Base-by-base conservation (phyloP, 139 green algal species). In the Chlorella sp. region DNA sequence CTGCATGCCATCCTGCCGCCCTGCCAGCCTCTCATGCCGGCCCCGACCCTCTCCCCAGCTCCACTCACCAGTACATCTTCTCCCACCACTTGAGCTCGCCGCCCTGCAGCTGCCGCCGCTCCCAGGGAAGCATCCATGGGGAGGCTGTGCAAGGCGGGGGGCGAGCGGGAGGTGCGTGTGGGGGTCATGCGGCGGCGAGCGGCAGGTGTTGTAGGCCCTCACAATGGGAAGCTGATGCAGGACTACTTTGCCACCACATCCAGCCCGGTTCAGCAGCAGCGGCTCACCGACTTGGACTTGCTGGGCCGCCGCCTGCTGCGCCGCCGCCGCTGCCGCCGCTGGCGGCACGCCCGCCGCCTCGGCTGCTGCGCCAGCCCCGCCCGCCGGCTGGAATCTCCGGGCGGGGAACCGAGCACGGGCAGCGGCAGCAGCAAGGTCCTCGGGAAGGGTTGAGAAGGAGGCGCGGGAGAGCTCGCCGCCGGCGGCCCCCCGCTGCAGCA, bases 11-110 rank as follows among this genome's bases (percentile, higher is more conserved):
- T n/a, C n/a, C n/a, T n/a, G n/a, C n/a, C n/a, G n/a, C n/a, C n/a
- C n/a, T n/a, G n/a, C n/a, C n/a, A n/a, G n/a, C n/a, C n/a, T n/a
- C n/a, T n/a, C n/a, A n/a, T 55, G 44, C 44, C 11, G 44, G 11
- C 44, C 44, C 44, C 7, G 44, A 55, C 44, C 44, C 11, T 11
- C n/a, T n/a, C n/a, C n/a, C 44, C 44, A 51, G 44, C 44, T 51
- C 7, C 7, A 16, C 51, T 60, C 51, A 60, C 51, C 94, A 97
- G 80, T 96, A 96, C 12, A 91, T 36, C 63, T 94, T 93, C 86
- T 97, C 94, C 90, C 92, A 96, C 20, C 80, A 89, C 2, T 67
- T 74, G 64, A 97, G 89, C 9, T 89, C 79, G 39, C 86, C 87
- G 32, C 92, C 94, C n/a, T 94, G 88, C 55, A 93, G 87, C 78